phyloP scores from a whole-genome alignment of 192 early-diverging fungal genomes.

The Coemansia sp. region DNA sequence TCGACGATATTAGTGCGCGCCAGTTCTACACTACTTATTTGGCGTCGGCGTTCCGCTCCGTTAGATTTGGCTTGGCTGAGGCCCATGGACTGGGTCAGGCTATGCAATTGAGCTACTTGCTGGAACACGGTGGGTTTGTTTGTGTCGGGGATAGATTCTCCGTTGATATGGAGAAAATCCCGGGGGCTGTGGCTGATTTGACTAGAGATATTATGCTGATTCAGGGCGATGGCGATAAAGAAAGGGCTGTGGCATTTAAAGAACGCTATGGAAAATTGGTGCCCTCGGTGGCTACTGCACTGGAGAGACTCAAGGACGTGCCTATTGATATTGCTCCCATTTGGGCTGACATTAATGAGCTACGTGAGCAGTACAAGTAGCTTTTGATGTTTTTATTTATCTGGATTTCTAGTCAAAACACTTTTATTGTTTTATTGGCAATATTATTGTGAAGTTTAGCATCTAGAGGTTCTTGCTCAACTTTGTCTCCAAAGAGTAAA shows the following conservation, averaged over 20 bases:
- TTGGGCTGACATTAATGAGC: slow-evolving; percentile 38
- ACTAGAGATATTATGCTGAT: slow-evolving; percentile 66
- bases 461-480: too few relatives aligned
- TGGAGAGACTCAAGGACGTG: slow-evolving; percentile 55
- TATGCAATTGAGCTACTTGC: slow-evolving; percentile 67
- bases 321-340: slow-evolving; percentile 53
- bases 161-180: slow-evolving; percentile 62
- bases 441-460: too few relatives aligned
- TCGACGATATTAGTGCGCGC: slow-evolving; percentile 58
- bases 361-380: slow-evolving; percentile 1
- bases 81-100: slow-evolving; percentile 72
- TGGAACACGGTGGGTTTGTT: slow-evolving; percentile 64
- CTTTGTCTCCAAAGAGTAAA: too few relatives aligned
- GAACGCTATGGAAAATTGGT: slow-evolving; percentile 55
- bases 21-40: slow-evolving; percentile 73
- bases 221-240: slow-evolving; percentile 70
- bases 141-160: slow-evolving; percentile 52
- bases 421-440: too few relatives aligned
- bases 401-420: too few relatives aligned
- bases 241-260: slow-evolving; percentile 58
- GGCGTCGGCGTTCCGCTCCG: slow-evolving; percentile 68
- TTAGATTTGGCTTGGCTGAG: slow-evolving; percentile 69
- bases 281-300: slow-evolving; percentile 52
- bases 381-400: too few relatives aligned
- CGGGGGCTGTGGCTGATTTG: slow-evolving; percentile 57